phyloP scores from a whole-genome alignment of 83 land plant species.

The Thuja plicata region DNA sequence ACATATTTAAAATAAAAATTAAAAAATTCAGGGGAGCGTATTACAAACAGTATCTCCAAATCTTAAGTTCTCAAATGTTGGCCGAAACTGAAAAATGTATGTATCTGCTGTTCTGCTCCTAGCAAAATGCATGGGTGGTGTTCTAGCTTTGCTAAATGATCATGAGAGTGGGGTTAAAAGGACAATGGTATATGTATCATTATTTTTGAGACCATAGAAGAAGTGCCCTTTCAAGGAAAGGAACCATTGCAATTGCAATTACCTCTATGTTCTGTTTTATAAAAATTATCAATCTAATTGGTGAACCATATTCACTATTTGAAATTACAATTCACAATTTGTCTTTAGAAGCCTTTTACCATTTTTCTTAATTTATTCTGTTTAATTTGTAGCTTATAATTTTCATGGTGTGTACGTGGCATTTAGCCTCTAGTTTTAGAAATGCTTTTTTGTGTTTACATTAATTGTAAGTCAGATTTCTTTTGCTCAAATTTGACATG shows the following conservation, averaged over 20 bases:
- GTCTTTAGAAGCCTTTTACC: background rate
- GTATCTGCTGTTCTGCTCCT: no score
- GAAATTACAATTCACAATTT: background rate
- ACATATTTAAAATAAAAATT: no score
- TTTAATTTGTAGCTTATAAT: background rate
- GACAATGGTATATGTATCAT: background rate
- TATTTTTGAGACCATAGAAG: background rate
- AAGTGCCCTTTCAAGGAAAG: background rate
- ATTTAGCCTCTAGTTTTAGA: background rate
- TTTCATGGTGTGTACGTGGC: background rate
- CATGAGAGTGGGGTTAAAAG: background rate
- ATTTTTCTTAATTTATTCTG: background rate
- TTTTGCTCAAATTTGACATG: conserved; percentile 1
- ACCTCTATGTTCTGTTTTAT: background rate
- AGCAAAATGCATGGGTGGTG: background rate
- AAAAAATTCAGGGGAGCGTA: no score
- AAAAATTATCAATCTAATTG: background rate
- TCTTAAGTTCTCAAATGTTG: background rate
- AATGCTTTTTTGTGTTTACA: background rate
- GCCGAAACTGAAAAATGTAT: background rate
- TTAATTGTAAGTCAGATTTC: background rate
- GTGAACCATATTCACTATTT: background rate
- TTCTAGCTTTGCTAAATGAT: background rate
- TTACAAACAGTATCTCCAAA: background rate
- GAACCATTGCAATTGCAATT: background rate